Evolutionary conservation across 768 basidiomycete genomes (phyloP).

Genomic region (Calvatia gigantea): DNA sequence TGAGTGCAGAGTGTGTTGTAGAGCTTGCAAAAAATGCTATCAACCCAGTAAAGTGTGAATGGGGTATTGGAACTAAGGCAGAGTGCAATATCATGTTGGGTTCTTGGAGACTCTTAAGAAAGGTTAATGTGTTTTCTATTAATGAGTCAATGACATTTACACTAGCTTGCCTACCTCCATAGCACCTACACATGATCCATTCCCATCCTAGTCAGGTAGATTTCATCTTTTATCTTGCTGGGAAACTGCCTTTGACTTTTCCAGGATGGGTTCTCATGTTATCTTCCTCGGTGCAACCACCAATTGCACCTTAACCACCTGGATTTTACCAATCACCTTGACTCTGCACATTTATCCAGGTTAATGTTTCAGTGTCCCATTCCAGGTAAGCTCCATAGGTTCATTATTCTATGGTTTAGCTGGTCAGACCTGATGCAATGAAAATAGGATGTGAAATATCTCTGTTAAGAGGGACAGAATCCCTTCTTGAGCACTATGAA

Average conservation of each 20-base stretch:
- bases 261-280: conserved; percentile 15
- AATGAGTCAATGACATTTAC: background rate
- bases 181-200: conserved; percentile 5
- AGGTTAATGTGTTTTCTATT: conserved; percentile 20
- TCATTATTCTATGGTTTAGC: background rate
- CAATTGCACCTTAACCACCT: conserved; percentile 14
- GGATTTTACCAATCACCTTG: conserved; percentile 22
- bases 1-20: conserved; percentile 19
- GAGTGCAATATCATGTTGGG: conserved; percentile 20
- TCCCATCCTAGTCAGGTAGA: background rate
- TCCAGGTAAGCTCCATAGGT: conserved; percentile 16
- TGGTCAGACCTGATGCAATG: background rate
- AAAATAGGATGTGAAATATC: background rate
- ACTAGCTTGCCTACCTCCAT: background rate
- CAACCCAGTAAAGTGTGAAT: conserved; percentile 23
- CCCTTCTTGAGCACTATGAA: conserved; percentile 2
- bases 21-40: conserved; percentile 24
- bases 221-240: background rate
- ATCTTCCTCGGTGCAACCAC: conserved; percentile 20
- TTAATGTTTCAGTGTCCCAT: conserved; percentile 23
- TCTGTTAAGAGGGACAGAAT: background rate
- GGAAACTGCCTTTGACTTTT: background rate
- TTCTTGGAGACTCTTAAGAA: conserved; percentile 25
- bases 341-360: conserved; percentile 23
- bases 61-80: conserved; percentile 18